Evolutionary conservation across 2,329 filamentous ascomycete species (phyloP).

Genomic region (Fusarium udum): DNA sequence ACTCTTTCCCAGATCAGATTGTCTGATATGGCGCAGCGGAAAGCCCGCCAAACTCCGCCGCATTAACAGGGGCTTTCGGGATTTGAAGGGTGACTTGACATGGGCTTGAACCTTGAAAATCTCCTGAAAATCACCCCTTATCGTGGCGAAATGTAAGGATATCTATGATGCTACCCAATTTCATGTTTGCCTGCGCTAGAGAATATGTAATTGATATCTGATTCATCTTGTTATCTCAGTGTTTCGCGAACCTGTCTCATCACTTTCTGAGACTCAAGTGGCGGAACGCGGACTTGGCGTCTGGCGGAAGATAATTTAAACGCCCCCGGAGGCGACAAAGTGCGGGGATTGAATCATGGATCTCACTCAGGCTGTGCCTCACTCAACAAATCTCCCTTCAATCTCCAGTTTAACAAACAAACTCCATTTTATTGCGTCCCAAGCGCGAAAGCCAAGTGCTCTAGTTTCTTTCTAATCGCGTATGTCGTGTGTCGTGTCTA

Average conservation of each 20-base stretch:
- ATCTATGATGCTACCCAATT: not conserved
- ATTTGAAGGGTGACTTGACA: not conserved
- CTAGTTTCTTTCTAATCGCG: slow-evolving; percentile 23
- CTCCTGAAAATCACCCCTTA: slow-evolving; percentile 18
- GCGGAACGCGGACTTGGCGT: not conserved
- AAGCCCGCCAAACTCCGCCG: slow-evolving; percentile 5
- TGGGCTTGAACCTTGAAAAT: not conserved
- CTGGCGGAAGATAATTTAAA: slow-evolving; percentile 9
- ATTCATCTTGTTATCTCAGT: not conserved
- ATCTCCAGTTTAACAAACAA: slow-evolving; percentile 9
- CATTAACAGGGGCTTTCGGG: not conserved
- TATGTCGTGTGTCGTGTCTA: slow-evolving; percentile 24
- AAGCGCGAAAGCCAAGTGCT: slow-evolving; percentile 11
- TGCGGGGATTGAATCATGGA: slow-evolving; percentile 4
- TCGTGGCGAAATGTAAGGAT: not conserved
- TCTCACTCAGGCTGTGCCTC: not conserved
- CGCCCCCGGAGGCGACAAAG: not conserved
- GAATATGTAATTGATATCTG: not conserved
- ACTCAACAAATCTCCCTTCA: not conserved
- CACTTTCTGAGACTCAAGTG: not conserved
- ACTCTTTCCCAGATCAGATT: not conserved
- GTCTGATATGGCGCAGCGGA: slow-evolving; percentile 12
- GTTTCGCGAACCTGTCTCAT: not conserved
- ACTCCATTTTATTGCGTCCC: slow-evolving; percentile 27
- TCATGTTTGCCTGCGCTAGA: not conserved